Percentiles rank a stretch among this genome's conserved stretches.
Evolutionary conservation across 2,329 filamentous ascomycete genomes (phyloP).

Genomic region (Ambrosiella xylebori): DNA sequence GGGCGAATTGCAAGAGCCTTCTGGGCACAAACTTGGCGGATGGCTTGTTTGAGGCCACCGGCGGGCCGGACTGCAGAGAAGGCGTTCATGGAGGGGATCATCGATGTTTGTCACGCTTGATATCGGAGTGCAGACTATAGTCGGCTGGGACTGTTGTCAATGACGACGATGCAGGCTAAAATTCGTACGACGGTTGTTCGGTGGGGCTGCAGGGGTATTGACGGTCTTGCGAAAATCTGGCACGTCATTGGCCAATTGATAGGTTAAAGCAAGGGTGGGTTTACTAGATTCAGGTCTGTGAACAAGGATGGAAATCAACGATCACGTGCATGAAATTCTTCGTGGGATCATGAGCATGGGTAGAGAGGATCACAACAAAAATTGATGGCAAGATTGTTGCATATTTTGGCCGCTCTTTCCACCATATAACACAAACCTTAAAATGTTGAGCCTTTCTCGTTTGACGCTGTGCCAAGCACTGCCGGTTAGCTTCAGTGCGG

Average conservation of each 20-base stretch:
- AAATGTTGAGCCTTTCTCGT: background rate
- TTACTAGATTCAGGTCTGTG: background rate
- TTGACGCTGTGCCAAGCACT: background rate
- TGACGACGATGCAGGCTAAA: background rate
- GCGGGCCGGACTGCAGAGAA: slow-evolving; percentile 46
- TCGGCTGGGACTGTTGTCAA: background rate
- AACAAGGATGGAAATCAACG: background rate
- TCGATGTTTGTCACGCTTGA: background rate
- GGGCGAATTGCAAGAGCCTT: slow-evolving; percentile 16
- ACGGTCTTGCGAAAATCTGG: background rate
- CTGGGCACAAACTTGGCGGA: slow-evolving; percentile 41
- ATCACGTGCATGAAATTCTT: background rate
- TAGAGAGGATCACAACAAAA: background rate
- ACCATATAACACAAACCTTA: background rate
- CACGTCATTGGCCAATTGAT: slow-evolving; percentile 1
- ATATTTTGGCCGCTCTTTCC: no score
- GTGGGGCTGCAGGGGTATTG: background rate
- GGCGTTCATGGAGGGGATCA: slow-evolving; percentile 36
- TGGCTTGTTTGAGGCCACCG: slow-evolving; percentile 49
- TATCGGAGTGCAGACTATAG: background rate
- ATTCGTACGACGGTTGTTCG: background rate
- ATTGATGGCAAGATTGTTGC: background rate
- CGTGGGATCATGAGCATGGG: no score
- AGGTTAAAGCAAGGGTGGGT: background rate
- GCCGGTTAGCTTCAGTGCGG: background rate